Conservation (phyloP, 2,329 filamentous ascomycete genomes). For the Pyrenophora graminea region DNA sequence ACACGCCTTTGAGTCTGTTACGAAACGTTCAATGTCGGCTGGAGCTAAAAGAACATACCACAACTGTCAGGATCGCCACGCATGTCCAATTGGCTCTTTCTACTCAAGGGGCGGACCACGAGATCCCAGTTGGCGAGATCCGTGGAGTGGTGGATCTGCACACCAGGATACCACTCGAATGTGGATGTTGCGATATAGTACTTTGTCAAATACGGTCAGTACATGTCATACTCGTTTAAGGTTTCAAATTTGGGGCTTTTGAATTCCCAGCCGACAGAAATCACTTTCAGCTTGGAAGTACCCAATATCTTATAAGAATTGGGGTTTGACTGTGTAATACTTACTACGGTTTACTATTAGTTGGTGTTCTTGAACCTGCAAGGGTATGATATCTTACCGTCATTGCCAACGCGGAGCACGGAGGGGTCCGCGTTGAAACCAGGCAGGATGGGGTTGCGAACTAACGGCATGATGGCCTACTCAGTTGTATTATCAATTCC, state of each 20-base stretch:
- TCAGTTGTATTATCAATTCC: not conserved
- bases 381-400: constrained; percentile 29
- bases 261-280: not conserved
- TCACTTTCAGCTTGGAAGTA: too few species aligned
- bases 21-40: not conserved
- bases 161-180: constrained; percentile 66
- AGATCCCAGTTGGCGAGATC: constrained; percentile 59
- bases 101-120: constrained; percentile 58
- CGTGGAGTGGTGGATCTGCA: constrained; percentile 58
- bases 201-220: constrained; percentile 3
- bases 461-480: constrained; percentile 35
- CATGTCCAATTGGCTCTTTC: constrained; percentile 58
- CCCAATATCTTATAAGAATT: not conserved
- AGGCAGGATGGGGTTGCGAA: constrained; percentile 58
- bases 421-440: constrained; percentile 68
- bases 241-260: not conserved
- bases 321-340: not conserved
- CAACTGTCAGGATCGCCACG: constrained; percentile 58
- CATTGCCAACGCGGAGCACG: constrained; percentile 53
- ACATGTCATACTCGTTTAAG: not conserved
- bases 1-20: constrained; percentile 47
- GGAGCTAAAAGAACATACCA: constrained; percentile 34
- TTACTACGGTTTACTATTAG: constrained; percentile 7
- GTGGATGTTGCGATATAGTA: constrained; percentile 66
- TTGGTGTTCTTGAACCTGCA: not conserved